Conservation (phyloP, 768 basidiomycete genomes). For the Macrolepiota albuminosa region DNA sequence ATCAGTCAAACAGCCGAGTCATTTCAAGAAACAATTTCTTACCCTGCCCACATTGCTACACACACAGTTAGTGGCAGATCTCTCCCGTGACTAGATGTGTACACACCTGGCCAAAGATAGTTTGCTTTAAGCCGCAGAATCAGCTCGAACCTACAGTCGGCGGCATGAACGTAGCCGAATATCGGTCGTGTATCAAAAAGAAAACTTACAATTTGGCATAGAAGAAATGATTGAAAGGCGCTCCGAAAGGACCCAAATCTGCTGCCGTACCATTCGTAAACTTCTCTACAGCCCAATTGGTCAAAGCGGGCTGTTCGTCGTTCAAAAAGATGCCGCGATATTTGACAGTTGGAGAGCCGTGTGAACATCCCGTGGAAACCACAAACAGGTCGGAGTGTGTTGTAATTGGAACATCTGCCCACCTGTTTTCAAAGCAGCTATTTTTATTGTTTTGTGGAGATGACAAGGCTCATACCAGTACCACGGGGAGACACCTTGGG, state of each 20-base stretch:
- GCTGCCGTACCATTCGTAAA: slow-evolving; percentile 61
- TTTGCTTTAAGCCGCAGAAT: slow-evolving; percentile 67
- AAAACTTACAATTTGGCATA: slow-evolving; percentile 46
- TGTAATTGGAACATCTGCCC: slow-evolving; percentile 69
- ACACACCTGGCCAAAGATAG: slow-evolving; percentile 63
- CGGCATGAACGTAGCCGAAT: background rate
- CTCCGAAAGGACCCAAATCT: slow-evolving; percentile 30
- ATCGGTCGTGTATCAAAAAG: background rate
- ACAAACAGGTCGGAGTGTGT: slow-evolving; percentile 46
- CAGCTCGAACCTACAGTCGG: slow-evolving; percentile 49
- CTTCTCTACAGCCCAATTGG: slow-evolving; percentile 65
- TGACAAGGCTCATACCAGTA: slow-evolving; percentile 41
- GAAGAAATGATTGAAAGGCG: slow-evolving; percentile 61
- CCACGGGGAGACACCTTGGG: slow-evolving; percentile 62
- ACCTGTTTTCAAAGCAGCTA: slow-evolving; percentile 35
- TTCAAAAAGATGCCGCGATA: slow-evolving; percentile 73
- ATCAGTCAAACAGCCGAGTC: background rate
- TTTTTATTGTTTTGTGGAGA: background rate
- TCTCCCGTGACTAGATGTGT: background rate
- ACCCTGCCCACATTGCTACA: slow-evolving; percentile 40
- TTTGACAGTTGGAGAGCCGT: slow-evolving; percentile 65
- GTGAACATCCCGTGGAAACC: slow-evolving; percentile 38
- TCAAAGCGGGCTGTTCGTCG: slow-evolving; percentile 68
- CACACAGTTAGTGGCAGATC: background rate
- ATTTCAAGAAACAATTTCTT: background rate